Evolutionary conservation across 495 filamentous ascomycete species (phyloP), one percentile per base, ranked within the genome.

Genomic region (Daldinia concentrica): DNA sequence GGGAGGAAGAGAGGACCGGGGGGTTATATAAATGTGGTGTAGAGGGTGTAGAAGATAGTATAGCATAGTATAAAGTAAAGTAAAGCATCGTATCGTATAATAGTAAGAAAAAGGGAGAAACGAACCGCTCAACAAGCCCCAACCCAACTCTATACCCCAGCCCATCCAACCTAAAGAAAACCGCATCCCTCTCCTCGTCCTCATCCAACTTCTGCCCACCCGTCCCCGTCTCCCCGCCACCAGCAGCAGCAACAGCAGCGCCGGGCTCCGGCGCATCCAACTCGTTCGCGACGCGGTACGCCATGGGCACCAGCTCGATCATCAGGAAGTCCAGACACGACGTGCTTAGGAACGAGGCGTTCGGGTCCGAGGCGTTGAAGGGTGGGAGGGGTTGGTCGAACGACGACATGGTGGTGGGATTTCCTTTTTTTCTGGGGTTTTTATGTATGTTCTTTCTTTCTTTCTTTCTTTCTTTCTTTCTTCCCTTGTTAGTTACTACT

Each of bases 221-320:
- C 52, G 52, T 32, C 6, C 24, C 26, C 30, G 45, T 29, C 54
- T 50, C 48, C 15, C 56, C 41, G 48, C 55, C 37, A 11, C 48
- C 27, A 24, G 1, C 29, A 17, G 8, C 29, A 9, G 14, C 12
- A 5, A 14, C 27, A 61, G n/a, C 30, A 58, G 62, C 59, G 60
- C 11, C 52, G 62, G 14, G 43, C 32, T 65, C 36, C 24, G 50
- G 76, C 22, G 75, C 72, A 58, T 86, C 84, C 6, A 90, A 80
- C 68, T 90, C 83, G 74, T 83, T 80, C 12, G 88, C 86, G 32
- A 98, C 79, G 59, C 95, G 88, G 79, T 95, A 93, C 3, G 96
- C 92, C 87, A 97, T 91, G 50, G 95, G 95, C 27, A 99, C 95
- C 57, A 99, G 86, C 82, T 99, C 95, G 74, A 99, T 98, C 67